A percentile compares a stretch with the other conserved stretches of the same genome.
Evolutionary conservation across 192 early-diverging fungal genomes (phyloP).

Genomic region (Funneliformis geosporum): DNA sequence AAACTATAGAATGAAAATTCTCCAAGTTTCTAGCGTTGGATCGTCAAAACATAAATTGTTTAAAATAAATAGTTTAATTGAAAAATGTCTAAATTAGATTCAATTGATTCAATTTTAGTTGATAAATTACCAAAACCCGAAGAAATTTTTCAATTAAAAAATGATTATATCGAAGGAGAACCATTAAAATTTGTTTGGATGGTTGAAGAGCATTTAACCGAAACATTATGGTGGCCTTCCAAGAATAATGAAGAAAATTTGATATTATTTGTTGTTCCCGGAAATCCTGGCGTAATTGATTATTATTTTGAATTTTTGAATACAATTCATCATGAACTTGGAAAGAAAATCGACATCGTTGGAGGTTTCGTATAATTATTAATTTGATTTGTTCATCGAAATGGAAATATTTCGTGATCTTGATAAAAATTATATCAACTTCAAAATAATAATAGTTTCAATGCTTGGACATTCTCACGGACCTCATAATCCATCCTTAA

Average conservation of each 20-base stretch:
- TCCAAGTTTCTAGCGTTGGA: too few relatives aligned
- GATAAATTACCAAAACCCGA: not conserved
- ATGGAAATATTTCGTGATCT: not conserved
- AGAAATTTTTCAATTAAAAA: not conserved
- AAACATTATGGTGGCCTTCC: slow-evolving; percentile 45
- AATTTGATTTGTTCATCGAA: not conserved
- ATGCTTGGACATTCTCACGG: slow-evolving; percentile 62
- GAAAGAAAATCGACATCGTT: slow-evolving; percentile 59
- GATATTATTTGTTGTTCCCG: slow-evolving; percentile 60
- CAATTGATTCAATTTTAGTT: not conserved
- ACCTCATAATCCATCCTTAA: slow-evolving; percentile 35
- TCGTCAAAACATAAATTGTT: too few relatives aligned
- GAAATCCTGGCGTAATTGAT: slow-evolving; percentile 81
- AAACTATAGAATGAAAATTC: too few relatives aligned
- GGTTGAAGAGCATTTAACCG: slow-evolving; percentile 39
- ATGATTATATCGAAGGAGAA: not conserved
- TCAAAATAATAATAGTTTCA: slow-evolving; percentile 42
- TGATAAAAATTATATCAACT: not conserved
- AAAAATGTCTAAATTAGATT: not conserved
- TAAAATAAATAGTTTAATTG: too few relatives aligned
- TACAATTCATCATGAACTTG: slow-evolving; percentile 50
- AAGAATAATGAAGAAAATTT: slow-evolving; percentile 25
- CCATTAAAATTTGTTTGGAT: slow-evolving; percentile 39
- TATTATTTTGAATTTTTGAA: slow-evolving; percentile 79
- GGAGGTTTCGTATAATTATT: slow-evolving; percentile 45